phyloP scores from a whole-genome alignment of 805 yeast genomes.

The Kodamaea jinghongensis region DNA sequence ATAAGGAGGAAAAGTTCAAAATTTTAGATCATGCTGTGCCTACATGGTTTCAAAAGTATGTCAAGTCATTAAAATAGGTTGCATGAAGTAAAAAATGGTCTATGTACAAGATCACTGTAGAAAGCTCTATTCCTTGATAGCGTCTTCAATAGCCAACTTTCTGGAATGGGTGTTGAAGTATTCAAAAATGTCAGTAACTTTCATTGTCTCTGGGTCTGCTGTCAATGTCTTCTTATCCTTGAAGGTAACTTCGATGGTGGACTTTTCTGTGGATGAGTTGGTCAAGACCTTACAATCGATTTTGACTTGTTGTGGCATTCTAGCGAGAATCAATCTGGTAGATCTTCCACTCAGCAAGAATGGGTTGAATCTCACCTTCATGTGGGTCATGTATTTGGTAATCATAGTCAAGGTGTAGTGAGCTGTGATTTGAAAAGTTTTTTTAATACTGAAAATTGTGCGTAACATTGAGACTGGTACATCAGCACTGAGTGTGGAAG shows the following conservation, averaged over 20 bases:
- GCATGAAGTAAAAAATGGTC: conserved; percentile 3
- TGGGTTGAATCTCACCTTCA: conserved; percentile 77
- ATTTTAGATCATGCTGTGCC: conserved; percentile 13
- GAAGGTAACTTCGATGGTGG: conserved; percentile 72
- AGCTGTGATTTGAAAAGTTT: conserved; percentile 4
- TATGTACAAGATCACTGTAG: conserved; percentile 3
- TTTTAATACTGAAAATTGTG: conserved; percentile 1
- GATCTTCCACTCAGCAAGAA: conserved; percentile 60
- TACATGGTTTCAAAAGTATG: conserved; percentile 16
- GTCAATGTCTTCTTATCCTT: conserved; percentile 71
- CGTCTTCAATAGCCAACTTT: conserved; percentile 70
- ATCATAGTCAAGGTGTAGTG: conserved; percentile 52
- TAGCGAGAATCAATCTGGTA: conserved; percentile 74
- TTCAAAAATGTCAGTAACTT: conserved; percentile 68
- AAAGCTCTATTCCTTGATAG: conserved; percentile 37
- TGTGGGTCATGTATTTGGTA: conserved; percentile 82
- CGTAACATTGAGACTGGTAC: not conserved
- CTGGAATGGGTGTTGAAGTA: conserved; percentile 81
- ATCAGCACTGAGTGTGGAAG: not conserved
- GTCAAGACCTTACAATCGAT: conserved; percentile 63
- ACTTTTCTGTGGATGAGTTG: conserved; percentile 42
- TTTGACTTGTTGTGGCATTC: conserved; percentile 75
- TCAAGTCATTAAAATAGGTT: conserved; percentile 4
- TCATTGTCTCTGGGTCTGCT: conserved; percentile 59
- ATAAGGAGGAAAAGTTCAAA: conserved; percentile 1